Evolutionary conservation across 345 rosid species (phyloP), one percentile per base, ranked within the genome.

Genomic region (Eucalyptus cladocalyx): DNA sequence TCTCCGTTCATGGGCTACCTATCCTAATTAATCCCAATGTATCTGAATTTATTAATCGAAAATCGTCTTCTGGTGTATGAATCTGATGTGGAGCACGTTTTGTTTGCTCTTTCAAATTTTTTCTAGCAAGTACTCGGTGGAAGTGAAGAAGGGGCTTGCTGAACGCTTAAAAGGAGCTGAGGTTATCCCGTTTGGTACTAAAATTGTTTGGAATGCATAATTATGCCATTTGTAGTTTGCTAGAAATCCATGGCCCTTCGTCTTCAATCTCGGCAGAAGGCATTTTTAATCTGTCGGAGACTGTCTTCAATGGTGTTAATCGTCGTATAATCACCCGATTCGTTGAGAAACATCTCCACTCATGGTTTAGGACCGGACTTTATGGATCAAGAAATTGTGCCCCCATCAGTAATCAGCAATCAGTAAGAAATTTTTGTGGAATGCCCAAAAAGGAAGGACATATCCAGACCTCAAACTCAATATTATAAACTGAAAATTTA

Each of bases 61-160:
- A 5, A 32, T 67, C 1, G 12, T 17, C 80, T 32, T 32, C 80
- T 9, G 80, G 4, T 17, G 80, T 21, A 8, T 32, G 40, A n/a
- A 65, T 65, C 19, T 65, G 3, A 65, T 65, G 9, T 7, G 76
- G 76, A 65, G 76, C 40, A 67, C 9, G 76, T 16, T 67, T n/a
- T 32, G 76, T 67, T 15, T 15, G 76, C 11, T n/a, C 76, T 67
- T 67, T 65, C 6, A 21, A 65, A 65, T 65, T 62, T 21, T n/a
- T 65, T n/a, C n/a, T 11, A 26, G n/a, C n/a, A 9, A 10, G 15
- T 11, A 58, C n/a, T 58, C 0, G n/a, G 65, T 58, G 0, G 13
- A 23, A 56, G 62, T 24, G 62, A 56, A 56, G 62, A 56, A 24
- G 5, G 65, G 65, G 65, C 65, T 58, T 10, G 65, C 65, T 10